Evolutionary conservation across 108 stramenopile genomes (phyloP).

Genomic region (Epithemia pelagica): DNA sequence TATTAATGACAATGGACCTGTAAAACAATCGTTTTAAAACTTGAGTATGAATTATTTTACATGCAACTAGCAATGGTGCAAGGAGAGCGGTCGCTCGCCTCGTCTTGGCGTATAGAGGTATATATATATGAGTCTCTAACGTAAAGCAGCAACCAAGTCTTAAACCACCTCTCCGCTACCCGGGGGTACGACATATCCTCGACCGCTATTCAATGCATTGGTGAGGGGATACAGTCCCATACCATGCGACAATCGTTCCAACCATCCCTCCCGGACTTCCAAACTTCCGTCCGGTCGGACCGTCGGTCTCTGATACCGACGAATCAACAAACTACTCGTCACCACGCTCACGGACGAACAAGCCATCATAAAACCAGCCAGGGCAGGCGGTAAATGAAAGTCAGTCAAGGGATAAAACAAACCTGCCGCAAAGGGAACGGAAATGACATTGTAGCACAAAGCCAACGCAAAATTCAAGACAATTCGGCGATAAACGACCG

Average conservation of each 20-base stretch:
- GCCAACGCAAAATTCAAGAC: conserved; percentile 86
- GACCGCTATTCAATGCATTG: no score
- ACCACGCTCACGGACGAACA: conserved; percentile 72
- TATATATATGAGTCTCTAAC: no score
- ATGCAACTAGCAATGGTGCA: no score
- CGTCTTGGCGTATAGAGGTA: no score
- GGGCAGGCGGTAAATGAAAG: conserved; percentile 69
- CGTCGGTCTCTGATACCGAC: conserved; percentile 46
- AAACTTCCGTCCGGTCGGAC: conserved; percentile 15
- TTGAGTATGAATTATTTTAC: no score
- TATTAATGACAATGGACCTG: no score
- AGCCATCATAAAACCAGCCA: conserved; percentile 88
- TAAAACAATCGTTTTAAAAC: no score
- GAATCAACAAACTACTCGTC: conserved; percentile 52
- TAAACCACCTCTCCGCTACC: no score
- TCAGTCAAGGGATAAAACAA: conserved; percentile 73
- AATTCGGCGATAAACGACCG: conserved; percentile 76
- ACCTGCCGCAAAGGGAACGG: conserved; percentile 90
- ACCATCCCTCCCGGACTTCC: neutral
- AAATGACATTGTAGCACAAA: conserved; percentile 86
- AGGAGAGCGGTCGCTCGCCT: no score
- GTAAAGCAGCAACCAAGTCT: no score
- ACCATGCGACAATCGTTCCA: neutral
- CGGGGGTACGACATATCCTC: neutral
- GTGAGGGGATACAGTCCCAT: neutral